These are phyloP conservation scores for Phytomonas sp. DNA, from an alignment of 208 protist genomes.

Conservation along the genomic window DNA sequence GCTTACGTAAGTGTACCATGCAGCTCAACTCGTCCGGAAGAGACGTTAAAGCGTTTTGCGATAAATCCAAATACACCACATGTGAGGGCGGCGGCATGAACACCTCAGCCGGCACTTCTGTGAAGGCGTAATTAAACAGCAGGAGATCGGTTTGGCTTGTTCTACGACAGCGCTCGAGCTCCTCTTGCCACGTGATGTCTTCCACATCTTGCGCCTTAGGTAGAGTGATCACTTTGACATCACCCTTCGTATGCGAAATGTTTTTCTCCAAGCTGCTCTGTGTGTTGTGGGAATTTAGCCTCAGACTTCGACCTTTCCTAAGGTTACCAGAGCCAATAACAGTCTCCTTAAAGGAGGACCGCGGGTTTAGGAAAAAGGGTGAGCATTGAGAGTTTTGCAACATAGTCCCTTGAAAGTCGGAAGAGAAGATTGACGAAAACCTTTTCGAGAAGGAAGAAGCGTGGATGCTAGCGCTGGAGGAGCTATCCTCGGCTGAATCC, in stretches of 20 bases:
- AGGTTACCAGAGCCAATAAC: background rate
- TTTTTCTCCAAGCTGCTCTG: background rate
- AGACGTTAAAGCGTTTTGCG: slow-evolving; percentile 53
- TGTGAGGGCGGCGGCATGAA: slow-evolving; percentile 64
- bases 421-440: background rate
- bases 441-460: background rate
- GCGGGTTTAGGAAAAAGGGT: background rate
- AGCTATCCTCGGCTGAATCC: background rate
- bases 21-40: slow-evolving; percentile 72
- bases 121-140: slow-evolving; percentile 62
- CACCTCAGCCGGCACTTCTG: slow-evolving; percentile 51
- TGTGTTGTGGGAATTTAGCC: background rate
- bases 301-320: background rate
- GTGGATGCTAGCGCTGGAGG: background rate
- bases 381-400: background rate
- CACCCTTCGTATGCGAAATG: slow-evolving; percentile 19
- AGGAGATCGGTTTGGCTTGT: slow-evolving; percentile 41
- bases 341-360: background rate
- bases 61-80: slow-evolving; percentile 57
- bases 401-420: background rate
- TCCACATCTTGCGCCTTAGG: slow-evolving; percentile 69
- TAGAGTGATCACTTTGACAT: slow-evolving; percentile 32
- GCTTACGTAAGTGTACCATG: slow-evolving; percentile 41
- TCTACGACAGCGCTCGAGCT: slow-evolving; percentile 52
- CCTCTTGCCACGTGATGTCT: slow-evolving; percentile 58